phyloP scores from a whole-genome alignment of 2,329 filamentous ascomycete genomes.

The Paraphoma chrysanthemicola region DNA sequence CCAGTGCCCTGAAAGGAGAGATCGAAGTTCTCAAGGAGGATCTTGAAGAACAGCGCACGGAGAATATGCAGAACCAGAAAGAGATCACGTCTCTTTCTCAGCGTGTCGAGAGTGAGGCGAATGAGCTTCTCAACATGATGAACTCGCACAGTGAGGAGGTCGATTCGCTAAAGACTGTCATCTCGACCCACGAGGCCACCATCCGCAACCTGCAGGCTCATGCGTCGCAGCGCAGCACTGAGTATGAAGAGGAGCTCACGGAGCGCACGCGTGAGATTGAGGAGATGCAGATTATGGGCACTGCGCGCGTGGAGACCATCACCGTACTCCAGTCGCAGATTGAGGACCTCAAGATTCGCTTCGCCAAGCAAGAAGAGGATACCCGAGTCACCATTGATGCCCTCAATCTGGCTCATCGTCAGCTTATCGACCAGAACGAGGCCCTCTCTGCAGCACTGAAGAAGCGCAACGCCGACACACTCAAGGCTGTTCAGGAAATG shows the following conservation, averaged over 20 bases:
- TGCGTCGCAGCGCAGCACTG: constrained; percentile 24
- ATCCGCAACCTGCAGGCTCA: constrained; percentile 44
- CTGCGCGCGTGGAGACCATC: constrained; percentile 42
- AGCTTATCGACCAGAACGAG: constrained; percentile 40
- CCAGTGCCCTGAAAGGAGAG: constrained; percentile 28
- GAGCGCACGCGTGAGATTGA: constrained; percentile 40
- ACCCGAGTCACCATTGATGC: constrained; percentile 40
- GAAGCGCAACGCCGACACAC: constrained; percentile 35
- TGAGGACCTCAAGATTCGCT: constrained; percentile 40
- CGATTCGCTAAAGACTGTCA: constrained; percentile 44
- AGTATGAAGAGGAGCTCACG: constrained; percentile 33
- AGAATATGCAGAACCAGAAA: constrained; percentile 33
- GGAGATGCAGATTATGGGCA: constrained; percentile 43
- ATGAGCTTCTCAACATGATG: constrained; percentile 39
- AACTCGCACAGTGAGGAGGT: constrained; percentile 37
- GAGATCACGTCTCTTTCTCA: constrained; percentile 38
- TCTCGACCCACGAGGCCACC: constrained; percentile 47
- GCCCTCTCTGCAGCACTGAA: constrained; percentile 32
- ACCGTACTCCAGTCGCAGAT: constrained; percentile 38
- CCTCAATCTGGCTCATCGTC: constrained; percentile 34
- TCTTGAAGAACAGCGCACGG: constrained; percentile 22
- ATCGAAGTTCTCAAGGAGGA: constrained; percentile 31
- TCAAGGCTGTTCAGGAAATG: constrained; percentile 42
- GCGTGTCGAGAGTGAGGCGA: constrained; percentile 37
- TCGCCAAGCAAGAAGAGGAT: constrained; percentile 35